Base-by-base conservation (phyloP, 805 yeast genomes). In the Teunomyces pallodes region DNA sequence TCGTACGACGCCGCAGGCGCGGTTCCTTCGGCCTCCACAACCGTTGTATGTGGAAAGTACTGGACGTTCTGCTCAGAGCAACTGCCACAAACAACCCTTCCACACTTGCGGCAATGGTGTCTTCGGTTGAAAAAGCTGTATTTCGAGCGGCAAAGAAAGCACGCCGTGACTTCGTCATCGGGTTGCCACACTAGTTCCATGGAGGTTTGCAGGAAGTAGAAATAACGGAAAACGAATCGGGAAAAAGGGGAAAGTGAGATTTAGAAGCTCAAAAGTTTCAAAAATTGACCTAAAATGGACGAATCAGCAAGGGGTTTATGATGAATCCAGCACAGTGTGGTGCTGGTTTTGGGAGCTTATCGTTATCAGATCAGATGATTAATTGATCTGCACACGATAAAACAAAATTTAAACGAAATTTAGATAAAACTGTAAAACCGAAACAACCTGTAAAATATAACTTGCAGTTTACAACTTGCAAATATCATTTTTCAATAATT, bases 101-200 rank as follows among this genome's bases (percentile, higher is more conserved):
- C 96, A 67, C 96, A 89, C 50, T 72, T 75, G 45, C 94, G 74
- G 64, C 96, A 89, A 63, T 89, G 96, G 66, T 89, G 96, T 47
- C 90, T 76, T 48, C 96, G 75, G 60, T 72, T 79, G 63, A 86
- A 82, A 48, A 87, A 65, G 2, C 83, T 72, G 67, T 83, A 89
- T 35, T 54, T 46, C 0, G 61, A 51, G 28, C 61, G 59, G 62
- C 96, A 89, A 3, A 81, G 57, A 16, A 74, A 73, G 59, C 96
- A 89, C 2, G 57, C 58, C 0, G 53, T 17, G 1, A 69, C 84
- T 1, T 69, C 80, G 4, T 66, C 70, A 62, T 90, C 96, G 3
- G 81, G 76, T 66, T 89, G 90, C 96, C 96, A 89, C 9, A 56
- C 51, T 1, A 4, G 48, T 57, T 27, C 48, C 49, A 17, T 42